A percentile compares a stretch with the other conserved stretches of the same genome.
Evolutionary conservation across 2,329 filamentous ascomycete genomes (phyloP).

Genomic region (Diaporthe australafricana): DNA sequence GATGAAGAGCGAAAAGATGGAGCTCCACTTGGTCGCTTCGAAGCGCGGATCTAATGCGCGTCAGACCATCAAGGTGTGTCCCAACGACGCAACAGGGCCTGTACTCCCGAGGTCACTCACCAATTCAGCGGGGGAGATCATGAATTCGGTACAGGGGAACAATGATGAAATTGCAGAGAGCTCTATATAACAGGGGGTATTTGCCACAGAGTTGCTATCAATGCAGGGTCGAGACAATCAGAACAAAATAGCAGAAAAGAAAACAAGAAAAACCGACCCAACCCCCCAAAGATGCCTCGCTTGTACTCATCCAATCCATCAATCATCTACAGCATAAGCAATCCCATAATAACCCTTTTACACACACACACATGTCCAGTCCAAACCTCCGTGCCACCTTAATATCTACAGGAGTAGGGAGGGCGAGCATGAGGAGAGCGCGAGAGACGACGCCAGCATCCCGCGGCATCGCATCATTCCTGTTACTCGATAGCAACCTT

Average conservation of each 20-base stretch:
- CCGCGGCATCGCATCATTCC: slow-evolving; percentile 20
- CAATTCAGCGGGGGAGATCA: neutral
- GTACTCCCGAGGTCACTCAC: neutral
- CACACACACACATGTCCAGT: neutral
- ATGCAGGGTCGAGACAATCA: slow-evolving; percentile 12
- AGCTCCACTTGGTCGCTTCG: neutral
- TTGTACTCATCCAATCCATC: slow-evolving; percentile 4
- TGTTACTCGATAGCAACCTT: slow-evolving; percentile 26
- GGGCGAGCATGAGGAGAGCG: neutral
- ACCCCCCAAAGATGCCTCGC: neutral
- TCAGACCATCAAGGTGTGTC: too few relatives aligned
- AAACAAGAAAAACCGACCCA: neutral
- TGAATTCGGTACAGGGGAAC: neutral
- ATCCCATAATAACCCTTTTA: neutral
- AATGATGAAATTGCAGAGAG: slow-evolving; percentile 10
- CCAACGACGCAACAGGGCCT: too few relatives aligned
- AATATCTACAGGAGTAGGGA: slow-evolving; percentile 13
- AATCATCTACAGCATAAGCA: slow-evolving; percentile 16
- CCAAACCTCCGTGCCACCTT: neutral
- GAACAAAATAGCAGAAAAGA: neutral
- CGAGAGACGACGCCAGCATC: neutral
- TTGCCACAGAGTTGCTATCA: slow-evolving; percentile 26
- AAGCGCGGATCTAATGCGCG: neutral
- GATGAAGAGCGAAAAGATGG: neutral
- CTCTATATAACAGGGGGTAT: slow-evolving; percentile 36